These are phyloP conservation scores for Ophiosphaerella korrae DNA, from an alignment of 2,329 filamentous ascomycete genomes.

Conservation along the genomic window DNA sequence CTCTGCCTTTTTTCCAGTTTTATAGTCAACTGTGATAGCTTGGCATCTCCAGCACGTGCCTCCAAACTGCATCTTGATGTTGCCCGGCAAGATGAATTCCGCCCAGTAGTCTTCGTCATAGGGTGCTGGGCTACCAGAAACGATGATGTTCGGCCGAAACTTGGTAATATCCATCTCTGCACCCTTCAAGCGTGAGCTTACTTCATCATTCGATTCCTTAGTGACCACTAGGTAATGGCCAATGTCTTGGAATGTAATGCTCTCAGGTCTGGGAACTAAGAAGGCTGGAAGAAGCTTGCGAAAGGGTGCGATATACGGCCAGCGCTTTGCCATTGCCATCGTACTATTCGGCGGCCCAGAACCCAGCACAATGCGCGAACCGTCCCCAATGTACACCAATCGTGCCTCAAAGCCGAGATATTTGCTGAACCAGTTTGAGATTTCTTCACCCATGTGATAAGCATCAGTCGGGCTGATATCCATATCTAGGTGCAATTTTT, in stretches of 20 bases:
- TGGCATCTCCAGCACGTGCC: conserved; percentile 70
- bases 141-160: conserved; percentile 75
- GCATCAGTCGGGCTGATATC: conserved; percentile 63
- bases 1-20: conserved; percentile 63
- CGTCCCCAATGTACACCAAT: conserved; percentile 69
- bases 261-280: conserved; percentile 43
- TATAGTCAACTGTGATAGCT: conserved; percentile 74
- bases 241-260: conserved; percentile 29
- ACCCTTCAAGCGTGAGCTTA: conserved; percentile 52
- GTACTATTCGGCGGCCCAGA: conserved; percentile 56
- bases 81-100: conserved; percentile 56
- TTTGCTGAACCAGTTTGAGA: conserved; percentile 72
- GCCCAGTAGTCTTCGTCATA: conserved; percentile 78
- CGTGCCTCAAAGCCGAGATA: conserved; percentile 49
- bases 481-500: conserved; percentile 60
- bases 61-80: conserved; percentile 31
- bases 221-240: conserved; percentile 25
- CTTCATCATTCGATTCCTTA: conserved; percentile 20
- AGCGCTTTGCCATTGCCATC: conserved; percentile 12
- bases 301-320: conserved; percentile 39
- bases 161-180: conserved; percentile 67
- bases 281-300: conserved; percentile 35
- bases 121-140: conserved; percentile 60
- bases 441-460: conserved; percentile 64
- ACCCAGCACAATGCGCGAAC: conserved; percentile 66